Conservation (phyloP, 441 rosid genomes). For the Adansonia madagascariensis region DNA sequence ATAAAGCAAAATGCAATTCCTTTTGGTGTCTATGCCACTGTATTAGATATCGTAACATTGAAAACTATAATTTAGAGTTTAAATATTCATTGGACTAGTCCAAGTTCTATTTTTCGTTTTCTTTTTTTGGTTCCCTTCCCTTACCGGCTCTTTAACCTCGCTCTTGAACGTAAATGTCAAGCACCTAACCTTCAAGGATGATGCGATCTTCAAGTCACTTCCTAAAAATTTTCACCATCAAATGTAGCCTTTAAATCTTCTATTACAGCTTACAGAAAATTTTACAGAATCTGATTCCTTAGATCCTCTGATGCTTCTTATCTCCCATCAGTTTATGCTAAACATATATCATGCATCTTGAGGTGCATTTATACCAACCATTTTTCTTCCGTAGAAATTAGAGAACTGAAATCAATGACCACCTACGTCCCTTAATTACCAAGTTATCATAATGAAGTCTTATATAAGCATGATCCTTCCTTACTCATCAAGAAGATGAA, state of each 20-base stretch:
- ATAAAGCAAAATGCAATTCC: background rate
- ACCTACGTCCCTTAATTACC: background rate
- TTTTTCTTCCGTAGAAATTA: background rate
- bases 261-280: background rate
- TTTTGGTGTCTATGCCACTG: background rate
- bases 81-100: background rate
- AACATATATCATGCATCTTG: conserved; percentile 8
- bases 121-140: background rate
- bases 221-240: background rate
- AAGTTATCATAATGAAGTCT: background rate
- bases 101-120: background rate
- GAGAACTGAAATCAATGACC: conserved; percentile 3
- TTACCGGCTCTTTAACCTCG: background rate
- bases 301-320: background rate
- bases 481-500: background rate
- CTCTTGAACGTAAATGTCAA: background rate
- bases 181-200: background rate
- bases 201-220: background rate
- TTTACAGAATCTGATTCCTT: background rate
- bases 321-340: conserved; percentile 12
- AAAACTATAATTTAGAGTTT: background rate
- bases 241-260: background rate
- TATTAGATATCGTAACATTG: background rate
- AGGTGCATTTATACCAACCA: conserved; percentile 5
- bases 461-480: conserved; percentile 21